Base-by-base conservation (phyloP, 2,329 filamentous ascomycete species). In the Trichoderma lentiforme region DNA sequence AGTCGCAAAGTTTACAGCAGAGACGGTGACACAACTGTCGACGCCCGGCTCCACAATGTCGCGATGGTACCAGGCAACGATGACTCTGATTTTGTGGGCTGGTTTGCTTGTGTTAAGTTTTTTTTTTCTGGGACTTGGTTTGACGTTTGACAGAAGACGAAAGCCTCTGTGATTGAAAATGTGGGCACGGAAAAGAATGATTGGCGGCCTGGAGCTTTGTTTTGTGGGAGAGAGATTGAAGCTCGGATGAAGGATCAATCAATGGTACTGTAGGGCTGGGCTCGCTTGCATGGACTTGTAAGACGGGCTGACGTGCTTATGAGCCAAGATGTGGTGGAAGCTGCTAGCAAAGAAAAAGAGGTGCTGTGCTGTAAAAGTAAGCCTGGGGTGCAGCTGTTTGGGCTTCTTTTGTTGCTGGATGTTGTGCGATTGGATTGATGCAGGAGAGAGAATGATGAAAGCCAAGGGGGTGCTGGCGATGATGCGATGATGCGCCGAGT, bases 21-120 rank as follows among this genome's bases (percentile, higher is more conserved):
- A 63, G 53, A 57, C 15, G 51, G 62, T 71, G 53, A 58, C 61
- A 72, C 60, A 47, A 57, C 53, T 72, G 47, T 63, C 70, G 56
- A 72, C 64, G 70, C 64, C 56, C 28, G 63, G 70, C 63, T 72
- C 71, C 71, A 72, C 71, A 72, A 67, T 72, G 71, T 72, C 71
- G 71, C 64, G 65, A 68, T 66, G 18, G 57, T 62, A 36, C 57
- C 57, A 62, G 67, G 67, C 56, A 70, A 53, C 67, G 67, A 70
- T 70, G 67, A 70, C 56, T 70, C 67, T 70, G 34, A 14, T 53
- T 70, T 53, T 70, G 67, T 70, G 67, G 67, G 67, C 57, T 70
- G 24, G 30, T 32, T 60, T 53, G 28, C 12, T 36, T 62, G 56
- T 53, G 39, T 53, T 18, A 62, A 61, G 39, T 28, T 70, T 61